These are phyloP conservation scores for Spatholobus suberectus DNA, from an alignment of 306 rosid genomes.

Conservation along the genomic window DNA sequence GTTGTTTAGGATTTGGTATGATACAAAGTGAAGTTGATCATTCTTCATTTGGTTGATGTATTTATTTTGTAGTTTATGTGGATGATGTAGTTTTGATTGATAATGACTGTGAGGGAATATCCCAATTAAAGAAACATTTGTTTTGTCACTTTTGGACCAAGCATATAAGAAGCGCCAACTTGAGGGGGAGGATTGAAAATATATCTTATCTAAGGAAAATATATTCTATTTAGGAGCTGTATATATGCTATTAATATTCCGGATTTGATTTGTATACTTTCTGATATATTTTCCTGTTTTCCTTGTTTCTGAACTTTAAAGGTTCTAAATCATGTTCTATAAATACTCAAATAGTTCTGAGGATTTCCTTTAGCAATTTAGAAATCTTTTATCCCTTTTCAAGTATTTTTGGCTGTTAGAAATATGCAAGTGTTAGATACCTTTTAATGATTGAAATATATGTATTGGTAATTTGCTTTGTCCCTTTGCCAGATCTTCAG, in stretches of 20 bases:
- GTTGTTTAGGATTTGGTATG: too few species aligned
- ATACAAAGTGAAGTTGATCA: too few species aligned
- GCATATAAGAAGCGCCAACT: neutral
- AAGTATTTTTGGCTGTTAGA: neutral
- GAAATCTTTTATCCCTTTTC: neutral
- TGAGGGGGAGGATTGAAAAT: neutral
- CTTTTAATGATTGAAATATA: constrained; percentile 7
- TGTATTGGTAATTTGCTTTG: constrained; percentile 31
- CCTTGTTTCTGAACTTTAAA: neutral
- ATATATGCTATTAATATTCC: neutral
- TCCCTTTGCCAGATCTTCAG: constrained; percentile 64
- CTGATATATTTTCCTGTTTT: neutral
- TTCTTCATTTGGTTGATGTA: too few species aligned
- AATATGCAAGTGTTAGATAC: neutral
- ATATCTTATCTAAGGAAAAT: neutral
- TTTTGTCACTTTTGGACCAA: too few species aligned
- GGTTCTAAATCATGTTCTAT: neutral
- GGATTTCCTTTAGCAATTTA: neutral
- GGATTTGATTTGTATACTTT: neutral
- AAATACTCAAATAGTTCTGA: neutral
- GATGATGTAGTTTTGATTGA: too few species aligned
- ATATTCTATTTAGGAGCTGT: neutral
- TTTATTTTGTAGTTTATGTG: too few species aligned
- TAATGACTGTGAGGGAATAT: too few species aligned
- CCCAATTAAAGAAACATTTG: too few species aligned